Conservation (phyloP, 495 filamentous ascomycete genomes). For the Clohesyomyces aquaticus region DNA sequence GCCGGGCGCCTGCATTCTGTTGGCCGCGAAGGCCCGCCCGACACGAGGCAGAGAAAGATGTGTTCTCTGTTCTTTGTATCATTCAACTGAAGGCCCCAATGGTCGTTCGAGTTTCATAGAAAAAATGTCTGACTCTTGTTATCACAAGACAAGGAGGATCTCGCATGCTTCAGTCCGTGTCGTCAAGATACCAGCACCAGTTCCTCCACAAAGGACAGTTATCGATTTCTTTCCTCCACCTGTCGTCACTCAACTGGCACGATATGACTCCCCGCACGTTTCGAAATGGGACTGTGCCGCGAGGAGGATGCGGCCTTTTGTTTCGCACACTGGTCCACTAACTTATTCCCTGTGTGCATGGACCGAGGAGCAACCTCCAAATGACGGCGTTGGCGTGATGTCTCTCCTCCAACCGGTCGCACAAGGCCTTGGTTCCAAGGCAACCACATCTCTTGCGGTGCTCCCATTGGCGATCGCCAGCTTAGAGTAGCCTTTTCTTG, state of each 20-base stretch:
- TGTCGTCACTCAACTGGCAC: conserved; percentile 6
- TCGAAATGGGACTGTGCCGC: conserved; percentile 3
- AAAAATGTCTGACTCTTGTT: no score
- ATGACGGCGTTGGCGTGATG: conserved; percentile 20
- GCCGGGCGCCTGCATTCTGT: no score
- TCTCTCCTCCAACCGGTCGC: conserved; percentile 6
- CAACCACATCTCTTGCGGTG: not conserved
- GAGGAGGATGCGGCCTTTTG: no score
- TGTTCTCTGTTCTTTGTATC: no score
- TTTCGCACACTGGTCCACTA: conserved; percentile 7
- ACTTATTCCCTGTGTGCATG: not conserved
- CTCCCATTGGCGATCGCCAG: conserved; percentile 16
- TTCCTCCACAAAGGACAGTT: not conserved
- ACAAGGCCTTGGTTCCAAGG: conserved; percentile 26
- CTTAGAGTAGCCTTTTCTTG: not conserved
- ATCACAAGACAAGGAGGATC: no score
- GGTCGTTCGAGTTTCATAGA: no score
- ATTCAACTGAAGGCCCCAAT: no score
- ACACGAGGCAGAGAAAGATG: no score
- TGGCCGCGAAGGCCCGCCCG: no score
- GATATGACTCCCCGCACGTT: not conserved
- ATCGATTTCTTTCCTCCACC: not conserved
- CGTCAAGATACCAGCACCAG: no score
- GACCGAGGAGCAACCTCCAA: not conserved
- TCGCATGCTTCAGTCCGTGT: no score